Evolutionary conservation across 2,329 filamentous ascomycete species (phyloP), one percentile per base, ranked within the genome.

Genomic region (Monilinia fructicola): DNA sequence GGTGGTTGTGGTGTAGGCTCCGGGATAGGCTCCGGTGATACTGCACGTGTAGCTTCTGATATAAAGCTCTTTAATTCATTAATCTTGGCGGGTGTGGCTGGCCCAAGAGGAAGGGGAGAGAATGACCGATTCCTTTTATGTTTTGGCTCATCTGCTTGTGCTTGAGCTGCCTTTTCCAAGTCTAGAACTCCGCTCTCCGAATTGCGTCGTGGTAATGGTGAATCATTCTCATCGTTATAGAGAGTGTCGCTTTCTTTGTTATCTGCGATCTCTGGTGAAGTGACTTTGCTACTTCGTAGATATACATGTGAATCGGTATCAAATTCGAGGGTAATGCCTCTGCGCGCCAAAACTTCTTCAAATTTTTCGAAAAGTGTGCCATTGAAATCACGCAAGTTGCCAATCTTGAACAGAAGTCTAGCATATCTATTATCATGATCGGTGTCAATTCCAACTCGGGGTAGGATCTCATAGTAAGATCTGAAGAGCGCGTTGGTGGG

Each of bases 401-500:
- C 90, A 75, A 97, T 87, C 73, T 89, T 89, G 76, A 95, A 91
- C 66, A 97, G 79, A 73, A 96, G 88, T 69, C 89, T 86, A 70
- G 92, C 87, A 74, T 93, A 89, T 71, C 90, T 86, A 72, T 88
- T 87, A 73, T 93, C 91, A 71, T 90, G 83, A 73, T 91, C 87
- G n/a, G 87, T 83, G 67, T 91, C 84, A 70, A 92, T 81, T 65
- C 87, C 89, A 79, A 90, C 81, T 70, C 87, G 81, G 6, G 85
- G 85, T n/a, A 96, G 84, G 53, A 93, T 83, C 66, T 86, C 82
- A 74, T 95, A 90, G 76, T 96, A 96, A 40, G 92, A 91, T 64
- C 84, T 83, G 78, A 96, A 96, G 23, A 97, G 84, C 12, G 92
- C 91, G 74, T 88, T 87, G 67, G 90, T 92, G 4, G 91, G 88